Percentiles rank a stretch among this genome's conserved stretches.
Evolutionary conservation across 2,329 filamentous ascomycete species (phyloP).

Genomic region (Diaporthe nobilis): DNA sequence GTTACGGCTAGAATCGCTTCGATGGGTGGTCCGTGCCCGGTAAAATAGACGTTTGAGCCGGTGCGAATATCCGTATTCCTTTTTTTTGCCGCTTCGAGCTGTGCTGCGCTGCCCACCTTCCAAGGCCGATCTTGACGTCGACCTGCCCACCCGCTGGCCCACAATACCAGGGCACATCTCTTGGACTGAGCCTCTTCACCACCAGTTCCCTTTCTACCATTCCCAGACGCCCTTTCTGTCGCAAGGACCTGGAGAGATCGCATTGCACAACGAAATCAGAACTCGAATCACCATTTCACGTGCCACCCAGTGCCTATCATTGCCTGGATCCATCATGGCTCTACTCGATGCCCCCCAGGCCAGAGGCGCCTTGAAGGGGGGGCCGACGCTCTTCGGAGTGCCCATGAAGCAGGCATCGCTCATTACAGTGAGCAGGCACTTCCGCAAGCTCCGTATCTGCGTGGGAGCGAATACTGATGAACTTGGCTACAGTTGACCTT

Average conservation of each 20-base stretch:
- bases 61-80: no score
- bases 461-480: conserved; percentile 45
- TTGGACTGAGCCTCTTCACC: conserved; percentile 13
- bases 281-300: background rate
- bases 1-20: no score
- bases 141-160: conserved; percentile 23
- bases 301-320: background rate
- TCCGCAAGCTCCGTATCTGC: background rate
- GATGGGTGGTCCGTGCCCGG: no score
- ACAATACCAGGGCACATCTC: conserved; percentile 27
- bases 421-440: conserved; percentile 66
- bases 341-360: conserved; percentile 56
- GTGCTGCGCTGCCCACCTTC: conserved; percentile 15
- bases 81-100: conserved; percentile 22
- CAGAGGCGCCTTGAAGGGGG: conserved; percentile 46
- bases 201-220: background rate
- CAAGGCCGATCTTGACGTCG: conserved; percentile 29
- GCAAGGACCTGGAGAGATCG: background rate
- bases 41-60: no score
- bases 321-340: conserved; percentile 53
- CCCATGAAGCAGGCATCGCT: conserved; percentile 79
- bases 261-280: background rate
- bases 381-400: conserved; percentile 68
- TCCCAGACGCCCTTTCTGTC: background rate
- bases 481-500: conserved; percentile 74